Evolutionary conservation across 495 filamentous ascomycete genomes (phyloP).

Genomic region (Xylaria grammica): DNA sequence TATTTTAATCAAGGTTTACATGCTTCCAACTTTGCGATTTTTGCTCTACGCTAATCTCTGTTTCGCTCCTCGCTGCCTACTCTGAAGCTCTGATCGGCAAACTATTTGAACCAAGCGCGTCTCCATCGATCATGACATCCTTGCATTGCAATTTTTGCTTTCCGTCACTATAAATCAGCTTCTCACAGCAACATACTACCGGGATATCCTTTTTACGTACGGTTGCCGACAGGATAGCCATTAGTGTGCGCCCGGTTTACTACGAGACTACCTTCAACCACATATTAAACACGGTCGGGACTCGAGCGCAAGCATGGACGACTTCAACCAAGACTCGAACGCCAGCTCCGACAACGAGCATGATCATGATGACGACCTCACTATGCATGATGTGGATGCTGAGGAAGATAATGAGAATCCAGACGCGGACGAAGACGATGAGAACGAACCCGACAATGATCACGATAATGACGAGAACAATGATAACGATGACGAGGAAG

Average conservation of each 20-base stretch:
- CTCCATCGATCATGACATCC: neutral
- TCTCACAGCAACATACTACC: neutral
- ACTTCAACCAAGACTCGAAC: slow-evolving; percentile 57
- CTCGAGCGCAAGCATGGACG: slow-evolving; percentile 29
- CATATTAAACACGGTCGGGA: neutral
- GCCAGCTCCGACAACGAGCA: slow-evolving; percentile 71
- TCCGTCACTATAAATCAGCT: neutral
- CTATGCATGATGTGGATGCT: slow-evolving; percentile 68
- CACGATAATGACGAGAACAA: slow-evolving; percentile 53
- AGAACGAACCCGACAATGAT: slow-evolving; percentile 48
- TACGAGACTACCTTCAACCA: neutral
- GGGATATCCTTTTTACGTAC: neutral
- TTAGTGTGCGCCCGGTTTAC: neutral
- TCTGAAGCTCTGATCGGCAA: too few relatives aligned
- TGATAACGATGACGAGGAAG: slow-evolving; percentile 71
- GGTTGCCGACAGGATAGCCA: too few relatives aligned
- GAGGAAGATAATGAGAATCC: slow-evolving; percentile 42
- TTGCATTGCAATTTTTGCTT: neutral
- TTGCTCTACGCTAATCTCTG: too few relatives aligned
- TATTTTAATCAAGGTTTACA: too few relatives aligned
- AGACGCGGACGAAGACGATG: slow-evolving; percentile 57
- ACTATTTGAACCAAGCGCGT: too few relatives aligned
- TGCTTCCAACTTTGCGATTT: too few relatives aligned
- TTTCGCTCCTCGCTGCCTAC: too few relatives aligned
- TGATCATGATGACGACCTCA: slow-evolving; percentile 63